A percentile compares a stretch with the other conserved stretches of the same genome.
phyloP scores from a whole-genome alignment of 352 stramenopile genomes.

The Globisporangium cederbergense region DNA sequence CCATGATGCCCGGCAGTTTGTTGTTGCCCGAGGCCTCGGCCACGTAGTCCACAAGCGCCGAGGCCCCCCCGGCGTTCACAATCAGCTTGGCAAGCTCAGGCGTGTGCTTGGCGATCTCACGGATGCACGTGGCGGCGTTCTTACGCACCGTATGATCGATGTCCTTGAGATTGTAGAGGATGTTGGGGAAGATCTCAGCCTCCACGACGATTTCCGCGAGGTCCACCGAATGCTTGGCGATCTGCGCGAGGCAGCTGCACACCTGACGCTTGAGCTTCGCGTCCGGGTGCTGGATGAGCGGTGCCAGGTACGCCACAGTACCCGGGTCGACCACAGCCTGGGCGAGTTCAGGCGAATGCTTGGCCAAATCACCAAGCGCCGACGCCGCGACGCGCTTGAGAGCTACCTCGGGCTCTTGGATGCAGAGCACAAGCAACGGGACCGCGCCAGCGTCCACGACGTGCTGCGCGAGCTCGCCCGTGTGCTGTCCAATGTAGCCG shows the following conservation, averaged over 20 bases:
- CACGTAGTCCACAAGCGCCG: constrained; percentile 92
- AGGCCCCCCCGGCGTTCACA: constrained; percentile 93
- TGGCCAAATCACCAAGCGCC: constrained; percentile 92
- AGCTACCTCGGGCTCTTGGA: constrained; percentile 94
- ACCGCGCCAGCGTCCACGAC: constrained; percentile 93
- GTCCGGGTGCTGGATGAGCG: constrained; percentile 92
- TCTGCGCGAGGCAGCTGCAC: constrained; percentile 92
- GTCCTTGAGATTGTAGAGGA: constrained; percentile 94
- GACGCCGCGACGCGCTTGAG: constrained; percentile 93
- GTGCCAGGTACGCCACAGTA: constrained; percentile 92
- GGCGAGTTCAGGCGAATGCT: constrained; percentile 93
- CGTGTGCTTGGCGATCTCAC: constrained; percentile 94
- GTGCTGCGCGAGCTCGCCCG: constrained; percentile 89
- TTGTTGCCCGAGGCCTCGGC: constrained; percentile 89
- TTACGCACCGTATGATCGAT: constrained; percentile 94
- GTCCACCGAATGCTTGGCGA: constrained; percentile 95
- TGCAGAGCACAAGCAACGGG: constrained; percentile 92
- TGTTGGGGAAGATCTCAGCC: constrained; percentile 95
- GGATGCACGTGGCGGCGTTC: constrained; percentile 93
- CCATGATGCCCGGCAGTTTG: constrained; percentile 94
- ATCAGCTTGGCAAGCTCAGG: constrained; percentile 95
- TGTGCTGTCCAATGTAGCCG: constrained; percentile 95
- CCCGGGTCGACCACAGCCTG: constrained; percentile 92
- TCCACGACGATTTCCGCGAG: constrained; percentile 95
- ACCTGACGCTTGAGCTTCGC: constrained; percentile 92